Conservation (phyloP, 2,329 filamentous ascomycete genomes). For the Penicillium polonicum region DNA sequence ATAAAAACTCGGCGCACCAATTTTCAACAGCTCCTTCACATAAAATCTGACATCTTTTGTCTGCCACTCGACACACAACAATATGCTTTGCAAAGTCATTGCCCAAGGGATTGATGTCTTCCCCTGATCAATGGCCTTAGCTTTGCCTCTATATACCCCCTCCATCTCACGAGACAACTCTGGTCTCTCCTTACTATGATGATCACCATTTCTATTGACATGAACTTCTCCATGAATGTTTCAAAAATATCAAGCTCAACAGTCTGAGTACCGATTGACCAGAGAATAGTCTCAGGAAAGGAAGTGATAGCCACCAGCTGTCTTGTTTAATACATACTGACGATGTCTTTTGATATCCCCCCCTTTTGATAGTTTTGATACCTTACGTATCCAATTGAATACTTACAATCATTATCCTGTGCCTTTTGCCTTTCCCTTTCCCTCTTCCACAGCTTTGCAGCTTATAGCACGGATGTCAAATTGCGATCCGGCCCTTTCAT, state of each 20-base stretch:
- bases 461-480: slow-evolving; percentile 90
- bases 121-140: not conserved
- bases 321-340: not conserved
- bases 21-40: not conserved
- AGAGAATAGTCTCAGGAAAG: slow-evolving; percentile 1
- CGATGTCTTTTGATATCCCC: not conserved
- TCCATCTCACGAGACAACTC: slow-evolving; percentile 1
- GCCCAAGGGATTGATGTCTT: slow-evolving; percentile 12
- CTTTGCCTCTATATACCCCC: not conserved
- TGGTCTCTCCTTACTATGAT: slow-evolving; percentile 26
- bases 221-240: slow-evolving; percentile 27
- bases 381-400: slow-evolving; percentile 1
- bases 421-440: not conserved
- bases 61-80: not conserved
- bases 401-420: not conserved
- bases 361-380: slow-evolving; percentile 1
- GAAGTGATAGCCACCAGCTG: not conserved
- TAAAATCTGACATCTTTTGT: not conserved
- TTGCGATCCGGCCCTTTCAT: slow-evolving; percentile 83
- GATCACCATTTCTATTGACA: slow-evolving; percentile 27
- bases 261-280: slow-evolving; percentile 28
- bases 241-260: slow-evolving; percentile 34
- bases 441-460: slow-evolving; percentile 47
- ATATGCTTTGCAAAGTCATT: not conserved
- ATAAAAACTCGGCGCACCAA: slow-evolving; percentile 10